Base-by-base conservation (phyloP, 1,284 basidiomycete species). In the Malassezia dermatis region DNA sequence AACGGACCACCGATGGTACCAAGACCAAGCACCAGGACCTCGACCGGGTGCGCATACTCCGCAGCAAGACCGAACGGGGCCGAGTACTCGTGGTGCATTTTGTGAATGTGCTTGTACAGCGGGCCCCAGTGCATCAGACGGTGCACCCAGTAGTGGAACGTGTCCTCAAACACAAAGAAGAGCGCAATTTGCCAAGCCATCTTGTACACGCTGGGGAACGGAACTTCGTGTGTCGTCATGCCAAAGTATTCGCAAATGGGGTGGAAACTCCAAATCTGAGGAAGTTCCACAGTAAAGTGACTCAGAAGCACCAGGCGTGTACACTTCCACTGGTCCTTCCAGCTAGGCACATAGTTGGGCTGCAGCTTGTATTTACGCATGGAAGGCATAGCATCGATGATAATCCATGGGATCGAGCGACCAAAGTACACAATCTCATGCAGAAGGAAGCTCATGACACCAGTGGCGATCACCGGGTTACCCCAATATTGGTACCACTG, bases 381-480 rank as follows among this genome's bases (percentile, higher is more conserved):
- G 78, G 88, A 93, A 0, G 90, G 89, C 48, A 90, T 89, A 3
- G 84, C 78, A 77, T 96, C 94, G 75, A 96, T 86, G 76, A 95
- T 86, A 69, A 96, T 86, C 88, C 89, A 95, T 0, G 93, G 94
- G 23, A 98, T 78, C 62, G 85, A 85, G 32, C 93, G 87, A 26
- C 93, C 93, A 76, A 98, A 98, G 80, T 98, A 98, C 40, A 96
- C 88, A 67, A 91, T 75, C 88, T 96, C 91, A 76, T 96, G 93
- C 62, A 96, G 75, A 32, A 94, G 61, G 76, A 98, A 96, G 66
- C 86, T 89, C 82, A 89, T 84, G 59, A 98, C 78, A 59, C 93
- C 90, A 0, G 93, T 98, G 17, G 93, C 94, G 65, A 98, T 81
- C 59, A 93, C 76, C 0, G 91, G 90, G 79, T 94, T 93, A 61